A percentile compares a stretch with the other conserved stretches of the same genome.
Evolutionary conservation across 2,329 filamentous ascomycete genomes (phyloP).

Genomic region (Beauveria rudraprayagi): DNA sequence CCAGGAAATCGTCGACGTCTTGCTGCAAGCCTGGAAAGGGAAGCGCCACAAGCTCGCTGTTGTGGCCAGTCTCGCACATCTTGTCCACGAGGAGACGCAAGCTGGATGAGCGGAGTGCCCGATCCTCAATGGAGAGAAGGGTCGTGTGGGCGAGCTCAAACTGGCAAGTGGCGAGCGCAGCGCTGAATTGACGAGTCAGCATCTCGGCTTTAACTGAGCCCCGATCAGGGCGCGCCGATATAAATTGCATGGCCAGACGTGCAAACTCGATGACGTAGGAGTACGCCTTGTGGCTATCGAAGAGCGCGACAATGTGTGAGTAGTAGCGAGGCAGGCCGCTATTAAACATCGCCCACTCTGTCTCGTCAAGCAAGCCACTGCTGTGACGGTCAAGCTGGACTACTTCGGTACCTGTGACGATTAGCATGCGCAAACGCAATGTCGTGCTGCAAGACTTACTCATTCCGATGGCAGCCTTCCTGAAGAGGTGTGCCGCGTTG

Average conservation of each 20-base stretch:
- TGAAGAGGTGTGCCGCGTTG: conserved; percentile 67
- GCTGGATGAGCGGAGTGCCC: conserved; percentile 61
- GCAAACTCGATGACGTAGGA: conserved; percentile 81
- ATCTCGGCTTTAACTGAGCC: conserved; percentile 56
- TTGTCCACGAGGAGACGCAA: conserved; percentile 61
- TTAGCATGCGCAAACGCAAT: conserved; percentile 19
- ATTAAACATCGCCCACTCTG: conserved; percentile 62
- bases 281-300: conserved; percentile 68
- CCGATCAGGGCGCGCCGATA: conserved; percentile 24
- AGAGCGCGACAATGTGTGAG: conserved; percentile 74
- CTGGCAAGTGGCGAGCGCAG: conserved; percentile 67
- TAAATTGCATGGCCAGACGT: conserved; percentile 62
- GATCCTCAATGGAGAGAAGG: conserved; percentile 63
- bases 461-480: conserved; percentile 73
- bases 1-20: conserved; percentile 71
- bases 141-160: conserved; percentile 79
- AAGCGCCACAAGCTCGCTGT: conserved; percentile 61
- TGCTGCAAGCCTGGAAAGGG: conserved; percentile 72
- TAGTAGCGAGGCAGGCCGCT: conserved; percentile 78
- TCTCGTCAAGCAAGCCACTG: conserved; percentile 63
- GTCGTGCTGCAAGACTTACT: conserved; percentile 47
- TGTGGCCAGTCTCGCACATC: conserved; percentile 61
- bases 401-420: conserved; percentile 35
- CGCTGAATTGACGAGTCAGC: conserved; percentile 75
- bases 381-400: conserved; percentile 46